phyloP scores from a whole-genome alignment of 2,329 filamentous ascomycete species.

The Blumeria graminis region DNA sequence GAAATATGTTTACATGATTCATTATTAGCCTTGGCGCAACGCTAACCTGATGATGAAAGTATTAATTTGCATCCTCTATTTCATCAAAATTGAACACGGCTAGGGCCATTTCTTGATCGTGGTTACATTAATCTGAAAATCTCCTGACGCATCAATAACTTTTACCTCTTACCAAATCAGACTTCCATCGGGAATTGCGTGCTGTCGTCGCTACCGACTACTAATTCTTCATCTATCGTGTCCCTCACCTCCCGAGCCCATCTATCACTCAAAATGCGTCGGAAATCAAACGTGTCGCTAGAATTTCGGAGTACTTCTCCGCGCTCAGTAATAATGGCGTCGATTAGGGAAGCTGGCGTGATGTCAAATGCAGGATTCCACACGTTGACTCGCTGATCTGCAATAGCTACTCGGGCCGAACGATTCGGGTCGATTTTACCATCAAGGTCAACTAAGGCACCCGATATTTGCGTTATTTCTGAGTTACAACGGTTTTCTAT shows the following conservation, averaged over 20 bases:
- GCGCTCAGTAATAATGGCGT: conserved; percentile 81
- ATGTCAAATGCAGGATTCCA: conserved; percentile 98
- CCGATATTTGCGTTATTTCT: conserved; percentile 69
- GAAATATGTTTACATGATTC: too few species aligned
- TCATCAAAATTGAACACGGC: too few species aligned
- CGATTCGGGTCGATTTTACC: conserved; percentile 36
- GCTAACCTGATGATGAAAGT: too few species aligned
- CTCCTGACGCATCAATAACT: too few species aligned
- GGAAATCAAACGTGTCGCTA: conserved; percentile 45
- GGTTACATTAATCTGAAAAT: too few species aligned
- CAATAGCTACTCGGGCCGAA: conserved; percentile 55
- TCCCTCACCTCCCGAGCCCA: neutral
- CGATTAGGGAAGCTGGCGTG: conserved; percentile 69
- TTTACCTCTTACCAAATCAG: too few species aligned
- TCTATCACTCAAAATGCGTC: conserved; percentile 20
- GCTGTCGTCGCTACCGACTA: too few species aligned
- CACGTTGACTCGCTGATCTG: conserved; percentile 50
- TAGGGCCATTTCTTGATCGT: too few species aligned
- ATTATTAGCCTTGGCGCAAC: too few species aligned
- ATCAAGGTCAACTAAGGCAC: conserved; percentile 41
- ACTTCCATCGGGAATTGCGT: too few species aligned
- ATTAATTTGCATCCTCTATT: too few species aligned
- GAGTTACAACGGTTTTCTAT: conserved; percentile 69
- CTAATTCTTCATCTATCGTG: too few species aligned
- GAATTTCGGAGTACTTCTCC: conserved; percentile 59